phyloP scores from a whole-genome alignment of 2,329 filamentous ascomycete genomes.

The Colletotrichum neosansevieriae region DNA sequence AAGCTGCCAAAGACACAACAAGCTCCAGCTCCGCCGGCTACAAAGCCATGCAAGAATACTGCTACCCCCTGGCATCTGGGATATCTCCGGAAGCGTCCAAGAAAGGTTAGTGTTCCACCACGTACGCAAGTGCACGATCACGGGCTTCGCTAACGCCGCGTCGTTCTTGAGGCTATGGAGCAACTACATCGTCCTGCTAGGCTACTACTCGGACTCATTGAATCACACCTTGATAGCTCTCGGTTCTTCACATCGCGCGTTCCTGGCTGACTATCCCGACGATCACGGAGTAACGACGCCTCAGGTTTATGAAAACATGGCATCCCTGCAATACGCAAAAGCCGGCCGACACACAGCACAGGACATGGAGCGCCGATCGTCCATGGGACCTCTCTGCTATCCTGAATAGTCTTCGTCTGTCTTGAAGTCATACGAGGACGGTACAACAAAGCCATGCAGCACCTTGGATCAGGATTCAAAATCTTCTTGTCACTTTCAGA shows the following conservation, averaged over 20 bases:
- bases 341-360: too few relatives aligned
- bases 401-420: conserved; percentile 44
- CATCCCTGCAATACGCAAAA: too few relatives aligned
- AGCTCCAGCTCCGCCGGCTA: background rate
- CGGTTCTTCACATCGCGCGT: conserved; percentile 10
- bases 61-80: background rate
- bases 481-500: conserved; percentile 3
- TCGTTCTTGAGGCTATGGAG: conserved; percentile 7
- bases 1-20: background rate
- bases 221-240: conserved; percentile 16
- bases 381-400: conserved; percentile 37
- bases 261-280: background rate
- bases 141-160: conserved; percentile 10
- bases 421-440: conserved; percentile 43
- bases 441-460: conserved; percentile 42
- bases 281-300: background rate
- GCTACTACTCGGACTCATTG: conserved; percentile 7
- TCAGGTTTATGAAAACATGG: too few relatives aligned
- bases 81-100: background rate
- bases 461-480: conserved; percentile 41
- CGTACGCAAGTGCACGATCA: conserved; percentile 9
- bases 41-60: background rate
- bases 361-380: too few relatives aligned
- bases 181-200: conserved; percentile 24
- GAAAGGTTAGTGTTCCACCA: conserved; percentile 28